Base-by-base conservation (phyloP, 2,329 filamentous ascomycete species). In the Alternaria consortialis region DNA sequence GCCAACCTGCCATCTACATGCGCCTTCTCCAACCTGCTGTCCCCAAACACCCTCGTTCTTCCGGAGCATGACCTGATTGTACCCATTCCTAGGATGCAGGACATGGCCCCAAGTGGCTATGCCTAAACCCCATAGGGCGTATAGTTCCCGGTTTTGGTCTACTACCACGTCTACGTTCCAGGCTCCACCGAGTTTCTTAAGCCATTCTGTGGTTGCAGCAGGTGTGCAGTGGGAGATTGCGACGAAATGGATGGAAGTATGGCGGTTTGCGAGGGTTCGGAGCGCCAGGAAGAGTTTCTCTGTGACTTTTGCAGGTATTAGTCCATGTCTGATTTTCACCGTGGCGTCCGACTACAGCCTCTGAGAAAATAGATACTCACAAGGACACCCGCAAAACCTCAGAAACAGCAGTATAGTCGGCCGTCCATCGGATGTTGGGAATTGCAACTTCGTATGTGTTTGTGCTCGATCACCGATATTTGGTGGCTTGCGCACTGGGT, bases 101-200 rank as follows among this genome's bases (percentile, higher is more conserved):
- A 78, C 51, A 52, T 78, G 76, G 2, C 68, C 75, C 68, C 71
- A 78, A 17, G 71, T 75, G 2, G 75, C 75, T 17, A 77, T 73
- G n/a, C 86, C 86, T 5, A 88, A 79, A 2, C 87, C 87, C 86
- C 86, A 88, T 11, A 84, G 81, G 2, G 86, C 85, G 68, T 89
- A 88, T 36, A 87, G 69, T 62, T 84, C 80, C 60, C 86, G 83
- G 60, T 84, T 82, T 67, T 86, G 82, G 75, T 88, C 86, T 57
- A 87, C 76, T 57, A 88, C 74, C 3, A 88, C 74, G 63, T 85
- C 80, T 31, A 88, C 81, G 72, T 81, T 83, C 84, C 86, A 86
- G 13, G 84, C 79, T 60, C 86, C 86, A 71, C 86, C 86, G 12
- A 88, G 74, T 17, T 87, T 79, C 64, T 85, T 84, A 46, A 87